Percentiles rank a stretch among this genome's conserved stretches.
Evolutionary conservation across 176 grass and related monocot species (phyloP).

Genomic region (Triticum urartu): DNA sequence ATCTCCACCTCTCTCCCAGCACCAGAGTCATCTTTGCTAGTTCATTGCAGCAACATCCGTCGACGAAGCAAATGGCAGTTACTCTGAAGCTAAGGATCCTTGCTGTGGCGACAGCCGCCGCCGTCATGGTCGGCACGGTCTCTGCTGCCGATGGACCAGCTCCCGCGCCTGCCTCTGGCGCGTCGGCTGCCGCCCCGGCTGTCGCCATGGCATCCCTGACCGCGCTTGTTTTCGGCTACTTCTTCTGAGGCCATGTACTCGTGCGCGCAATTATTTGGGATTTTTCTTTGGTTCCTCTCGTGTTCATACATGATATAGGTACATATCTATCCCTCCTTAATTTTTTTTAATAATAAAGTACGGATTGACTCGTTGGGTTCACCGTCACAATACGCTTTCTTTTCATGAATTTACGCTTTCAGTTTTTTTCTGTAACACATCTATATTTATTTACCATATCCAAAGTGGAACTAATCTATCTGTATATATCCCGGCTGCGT

Average conservation of each 20-base stretch:
- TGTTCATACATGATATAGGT: neutral
- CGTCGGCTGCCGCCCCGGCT: neutral
- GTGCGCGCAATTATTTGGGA: neutral
- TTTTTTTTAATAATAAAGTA: too few relatives aligned
- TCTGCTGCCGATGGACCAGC: conserved; percentile 27
- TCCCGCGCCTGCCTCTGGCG: neutral
- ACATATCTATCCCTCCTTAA: neutral
- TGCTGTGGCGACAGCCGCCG: neutral
- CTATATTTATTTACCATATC: too few relatives aligned
- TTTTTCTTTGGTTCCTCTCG: too few relatives aligned
- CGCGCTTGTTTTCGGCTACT: conserved; percentile 14
- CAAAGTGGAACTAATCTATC: too few relatives aligned
- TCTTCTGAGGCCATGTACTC: neutral
- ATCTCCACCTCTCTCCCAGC: neutral
- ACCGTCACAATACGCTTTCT: too few relatives aligned
- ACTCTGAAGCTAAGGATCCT: conserved; percentile 42
- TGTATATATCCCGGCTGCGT: too few relatives aligned
- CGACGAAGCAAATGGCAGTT: conserved; percentile 29
- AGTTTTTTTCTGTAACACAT: too few relatives aligned
- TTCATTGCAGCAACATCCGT: neutral
- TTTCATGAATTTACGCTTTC: too few relatives aligned
- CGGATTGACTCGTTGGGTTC: too few relatives aligned
- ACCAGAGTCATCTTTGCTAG: neutral
- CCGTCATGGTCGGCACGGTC: neutral
- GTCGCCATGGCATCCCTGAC: neutral